Evolutionary conservation across 257 asterid species (phyloP).

Genomic region (Ilex asprella): DNA sequence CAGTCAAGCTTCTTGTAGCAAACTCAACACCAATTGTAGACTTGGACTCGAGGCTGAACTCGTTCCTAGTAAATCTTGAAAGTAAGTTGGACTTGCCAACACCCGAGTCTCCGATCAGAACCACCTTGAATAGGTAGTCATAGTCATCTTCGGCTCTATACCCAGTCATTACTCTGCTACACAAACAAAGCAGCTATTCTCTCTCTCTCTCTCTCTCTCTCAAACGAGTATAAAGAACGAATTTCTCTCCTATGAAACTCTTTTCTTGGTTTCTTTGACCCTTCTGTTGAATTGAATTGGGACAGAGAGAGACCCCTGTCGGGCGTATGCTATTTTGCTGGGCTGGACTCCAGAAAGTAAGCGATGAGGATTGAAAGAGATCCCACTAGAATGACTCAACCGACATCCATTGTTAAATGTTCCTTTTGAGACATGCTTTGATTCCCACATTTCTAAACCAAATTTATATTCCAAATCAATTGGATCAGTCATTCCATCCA

Average conservation of each 20-base stretch:
- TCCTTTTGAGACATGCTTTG: no score
- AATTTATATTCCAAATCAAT: no score
- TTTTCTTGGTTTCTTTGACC: constrained; percentile 1
- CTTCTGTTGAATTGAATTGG: constrained; percentile 4
- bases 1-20: constrained; percentile 78
- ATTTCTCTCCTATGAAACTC: not conserved
- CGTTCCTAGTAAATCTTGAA: constrained; percentile 80
- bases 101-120: constrained; percentile 80
- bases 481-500: no score
- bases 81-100: constrained; percentile 84
- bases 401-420: no score
- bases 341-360: not conserved
- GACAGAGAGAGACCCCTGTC: constrained; percentile 13
- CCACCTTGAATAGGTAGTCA: constrained; percentile 81
- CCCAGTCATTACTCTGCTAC: constrained; percentile 41
- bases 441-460: no score
- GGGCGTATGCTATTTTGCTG: no score
- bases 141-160: constrained; percentile 87
- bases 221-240: no score
- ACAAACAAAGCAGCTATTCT: no score
- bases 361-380: no score
- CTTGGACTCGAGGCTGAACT: constrained; percentile 82
- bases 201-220: no score
- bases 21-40: constrained; percentile 91
- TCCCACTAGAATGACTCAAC: no score